A percentile compares a stretch with the other conserved stretches of the same genome.
phyloP scores from a whole-genome alignment of 768 basidiomycete genomes.

The Tulasnella sp. region DNA sequence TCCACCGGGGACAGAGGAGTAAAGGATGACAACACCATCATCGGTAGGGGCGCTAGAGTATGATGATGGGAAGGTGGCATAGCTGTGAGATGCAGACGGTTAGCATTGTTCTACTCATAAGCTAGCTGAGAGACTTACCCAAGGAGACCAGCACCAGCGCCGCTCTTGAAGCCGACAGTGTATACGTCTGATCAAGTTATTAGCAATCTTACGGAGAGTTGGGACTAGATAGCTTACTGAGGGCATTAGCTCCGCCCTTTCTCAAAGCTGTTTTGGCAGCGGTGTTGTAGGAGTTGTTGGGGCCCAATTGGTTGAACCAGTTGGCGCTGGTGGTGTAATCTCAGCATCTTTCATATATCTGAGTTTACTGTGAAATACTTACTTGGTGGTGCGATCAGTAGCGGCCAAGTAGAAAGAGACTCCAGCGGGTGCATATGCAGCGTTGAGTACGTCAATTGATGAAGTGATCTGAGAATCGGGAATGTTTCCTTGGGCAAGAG shows the following conservation, averaged over 20 bases:
- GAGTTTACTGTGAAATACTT: too few species aligned
- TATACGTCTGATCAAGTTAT: slow-evolving; percentile 31
- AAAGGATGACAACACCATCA: slow-evolving; percentile 35
- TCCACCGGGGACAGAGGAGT: slow-evolving; percentile 31
- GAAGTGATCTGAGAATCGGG: not conserved
- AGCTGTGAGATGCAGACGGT: slow-evolving; percentile 22
- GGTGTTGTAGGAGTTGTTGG: slow-evolving; percentile 27
- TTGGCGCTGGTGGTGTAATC: slow-evolving; percentile 18
- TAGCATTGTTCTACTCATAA: not conserved
- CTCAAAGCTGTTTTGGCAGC: slow-evolving; percentile 39
- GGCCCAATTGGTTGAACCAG: slow-evolving; percentile 38
- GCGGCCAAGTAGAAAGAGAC: slow-evolving; percentile 32
- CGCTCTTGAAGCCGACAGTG: slow-evolving; percentile 31
- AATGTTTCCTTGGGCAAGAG: not conserved
- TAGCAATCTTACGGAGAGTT: too few species aligned
- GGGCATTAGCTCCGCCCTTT: slow-evolving; percentile 28
- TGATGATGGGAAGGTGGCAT: slow-evolving; percentile 17
- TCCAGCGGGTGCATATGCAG: slow-evolving; percentile 29
- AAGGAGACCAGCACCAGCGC: slow-evolving; percentile 33
- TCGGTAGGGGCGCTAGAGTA: too few species aligned
- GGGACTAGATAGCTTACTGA: too few species aligned
- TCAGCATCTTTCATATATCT: too few species aligned
- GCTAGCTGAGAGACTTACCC: slow-evolving; percentile 44
- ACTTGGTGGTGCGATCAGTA: slow-evolving; percentile 23
- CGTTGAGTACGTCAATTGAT: slow-evolving; percentile 32